phyloP scores from a whole-genome alignment of 208 protist species.

The Trypanosoma theileri region DNA sequence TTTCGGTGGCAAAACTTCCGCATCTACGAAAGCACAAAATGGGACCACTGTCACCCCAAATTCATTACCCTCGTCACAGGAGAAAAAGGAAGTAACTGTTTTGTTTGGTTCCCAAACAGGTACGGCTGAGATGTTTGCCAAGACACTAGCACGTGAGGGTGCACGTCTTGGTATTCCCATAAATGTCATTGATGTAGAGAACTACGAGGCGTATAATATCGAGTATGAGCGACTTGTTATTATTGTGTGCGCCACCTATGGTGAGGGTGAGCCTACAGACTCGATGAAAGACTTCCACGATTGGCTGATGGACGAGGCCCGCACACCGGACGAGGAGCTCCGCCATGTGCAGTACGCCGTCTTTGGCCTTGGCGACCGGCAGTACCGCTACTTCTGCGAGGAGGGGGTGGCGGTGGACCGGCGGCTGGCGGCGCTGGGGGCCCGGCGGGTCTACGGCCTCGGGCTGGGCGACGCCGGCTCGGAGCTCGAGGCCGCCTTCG shows the following conservation, averaged over 20 bases:
- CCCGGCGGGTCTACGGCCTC: constrained; percentile 76
- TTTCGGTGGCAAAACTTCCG: constrained; percentile 24
- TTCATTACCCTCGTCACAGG: background rate
- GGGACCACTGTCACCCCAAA: background rate
- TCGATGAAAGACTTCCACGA: constrained; percentile 88
- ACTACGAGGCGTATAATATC: constrained; percentile 59
- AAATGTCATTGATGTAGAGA: constrained; percentile 60
- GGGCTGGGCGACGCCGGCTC: constrained; percentile 72
- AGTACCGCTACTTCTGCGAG: constrained; percentile 91
- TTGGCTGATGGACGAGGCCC: constrained; percentile 75
- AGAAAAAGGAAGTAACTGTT: constrained; percentile 61
- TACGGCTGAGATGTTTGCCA: constrained; percentile 89
- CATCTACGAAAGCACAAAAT: background rate
- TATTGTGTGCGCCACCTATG: constrained; percentile 87
- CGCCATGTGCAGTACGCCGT: constrained; percentile 81
- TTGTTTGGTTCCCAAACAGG: constrained; percentile 89
- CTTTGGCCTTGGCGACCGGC: constrained; percentile 88
- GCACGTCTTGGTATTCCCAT: constrained; percentile 65
- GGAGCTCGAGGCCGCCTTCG: constrained; percentile 86
- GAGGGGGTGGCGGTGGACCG: constrained; percentile 85
- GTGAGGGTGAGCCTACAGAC: constrained; percentile 91
- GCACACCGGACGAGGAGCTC: constrained; percentile 60
- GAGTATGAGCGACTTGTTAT: constrained; percentile 72
- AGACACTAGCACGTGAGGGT: constrained; percentile 75
- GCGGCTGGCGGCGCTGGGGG: constrained; percentile 86